Conservation (phyloP, 2,329 filamentous ascomycete species). For the Fusarium acutatum region DNA sequence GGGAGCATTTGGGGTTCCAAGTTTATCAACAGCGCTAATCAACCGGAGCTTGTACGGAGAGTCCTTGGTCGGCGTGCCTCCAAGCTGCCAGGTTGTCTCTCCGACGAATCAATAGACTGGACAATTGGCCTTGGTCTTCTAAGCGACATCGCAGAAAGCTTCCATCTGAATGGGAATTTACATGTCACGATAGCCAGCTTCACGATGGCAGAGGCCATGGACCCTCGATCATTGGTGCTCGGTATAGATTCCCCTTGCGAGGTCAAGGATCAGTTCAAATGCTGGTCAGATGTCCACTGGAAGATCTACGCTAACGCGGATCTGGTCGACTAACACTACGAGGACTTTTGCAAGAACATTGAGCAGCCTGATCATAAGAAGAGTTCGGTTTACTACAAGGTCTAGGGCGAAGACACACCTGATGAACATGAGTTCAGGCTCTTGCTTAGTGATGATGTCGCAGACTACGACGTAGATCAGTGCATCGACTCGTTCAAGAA, state of each 20-base stretch:
- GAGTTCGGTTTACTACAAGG: not conserved
- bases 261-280: not conserved
- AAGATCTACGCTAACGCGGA: not conserved
- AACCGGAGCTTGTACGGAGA: not conserved
- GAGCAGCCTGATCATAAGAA: not conserved
- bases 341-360: not conserved
- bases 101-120: not conserved
- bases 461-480: not conserved
- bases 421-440: conserved; percentile 6
- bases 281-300: not conserved
- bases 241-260: not conserved
- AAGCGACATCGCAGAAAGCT: fast-evolving
- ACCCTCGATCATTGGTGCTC: not conserved
- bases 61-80: fast-evolving
- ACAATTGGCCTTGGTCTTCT: not conserved
- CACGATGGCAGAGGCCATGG: not conserved
- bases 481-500: conserved; percentile 5
- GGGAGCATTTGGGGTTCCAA: not conserved
- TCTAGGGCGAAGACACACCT: not conserved
- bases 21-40: not conserved
- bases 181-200: not conserved
- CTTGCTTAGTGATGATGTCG: fast-evolving
- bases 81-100: not conserved
- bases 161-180: not conserved
- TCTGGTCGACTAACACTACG: not conserved